Conservation (phyloP, 106 monocot genomes). For the Narthecium ossifragum region DNA sequence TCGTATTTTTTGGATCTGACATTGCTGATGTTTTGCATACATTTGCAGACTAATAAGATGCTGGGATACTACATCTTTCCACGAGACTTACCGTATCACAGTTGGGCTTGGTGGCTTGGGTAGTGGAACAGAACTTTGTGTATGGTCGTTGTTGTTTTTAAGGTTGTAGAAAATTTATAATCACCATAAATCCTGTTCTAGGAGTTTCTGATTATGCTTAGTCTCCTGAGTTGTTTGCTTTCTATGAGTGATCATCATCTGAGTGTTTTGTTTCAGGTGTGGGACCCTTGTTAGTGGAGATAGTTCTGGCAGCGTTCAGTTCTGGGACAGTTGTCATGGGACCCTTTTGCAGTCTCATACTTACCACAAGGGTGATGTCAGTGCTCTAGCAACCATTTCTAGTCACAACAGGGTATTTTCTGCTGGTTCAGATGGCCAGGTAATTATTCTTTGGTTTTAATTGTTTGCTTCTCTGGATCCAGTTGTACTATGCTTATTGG, state of each 20-base stretch:
- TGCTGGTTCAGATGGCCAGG: slow-evolving; percentile 97
- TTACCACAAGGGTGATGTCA: slow-evolving; percentile 83
- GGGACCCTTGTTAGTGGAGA: slow-evolving; percentile 93
- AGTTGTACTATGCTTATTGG: neutral
- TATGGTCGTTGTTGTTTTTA: slow-evolving; percentile 83
- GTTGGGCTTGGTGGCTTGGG: slow-evolving; percentile 78
- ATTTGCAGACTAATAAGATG: slow-evolving; percentile 77
- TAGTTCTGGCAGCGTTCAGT: slow-evolving; percentile 93
- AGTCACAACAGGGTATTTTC: slow-evolving; percentile 88
- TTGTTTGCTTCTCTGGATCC: neutral
- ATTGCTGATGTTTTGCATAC: neutral
- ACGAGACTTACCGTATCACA: slow-evolving; percentile 77
- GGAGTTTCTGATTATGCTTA: neutral
- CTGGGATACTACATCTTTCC: slow-evolving; percentile 56
- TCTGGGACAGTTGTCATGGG: slow-evolving; percentile 88
- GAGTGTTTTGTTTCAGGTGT: slow-evolving; percentile 32
- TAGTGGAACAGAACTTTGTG: slow-evolving; percentile 62
- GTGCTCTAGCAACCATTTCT: slow-evolving; percentile 64
- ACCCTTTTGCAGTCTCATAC: slow-evolving; percentile 76
- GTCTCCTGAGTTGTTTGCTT: neutral
- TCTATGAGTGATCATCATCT: neutral
- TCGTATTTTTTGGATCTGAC: no score
- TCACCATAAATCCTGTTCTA: neutral
- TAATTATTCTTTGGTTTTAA: slow-evolving; percentile 5
- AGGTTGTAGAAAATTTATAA: slow-evolving; percentile 32